phyloP scores from a whole-genome alignment of 1,284 basidiomycete species.

The Apiotrichum brassicae region DNA sequence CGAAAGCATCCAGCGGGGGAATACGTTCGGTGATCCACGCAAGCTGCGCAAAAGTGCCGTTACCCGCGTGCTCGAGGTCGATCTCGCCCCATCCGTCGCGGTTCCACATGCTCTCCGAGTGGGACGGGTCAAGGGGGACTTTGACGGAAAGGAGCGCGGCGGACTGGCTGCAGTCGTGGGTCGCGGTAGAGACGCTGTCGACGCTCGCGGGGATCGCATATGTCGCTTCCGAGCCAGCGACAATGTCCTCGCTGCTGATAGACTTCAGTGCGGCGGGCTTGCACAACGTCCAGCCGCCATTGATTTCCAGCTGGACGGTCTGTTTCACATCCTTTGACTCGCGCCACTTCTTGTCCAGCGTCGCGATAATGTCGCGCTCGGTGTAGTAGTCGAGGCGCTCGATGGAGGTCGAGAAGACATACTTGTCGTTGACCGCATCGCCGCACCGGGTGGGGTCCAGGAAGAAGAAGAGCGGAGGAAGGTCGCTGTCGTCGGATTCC shows the following conservation, averaged over 20 bases:
- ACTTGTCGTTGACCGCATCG: slow-evolving; percentile 62
- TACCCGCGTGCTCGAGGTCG: slow-evolving; percentile 74
- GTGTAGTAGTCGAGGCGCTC: slow-evolving; percentile 73
- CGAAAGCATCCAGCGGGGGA: slow-evolving; percentile 61
- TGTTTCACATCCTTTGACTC: slow-evolving; percentile 57
- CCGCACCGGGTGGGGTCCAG: slow-evolving; percentile 77
- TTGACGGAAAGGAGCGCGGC: slow-evolving; percentile 70
- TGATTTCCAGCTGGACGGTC: slow-evolving; percentile 54
- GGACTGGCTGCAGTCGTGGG: slow-evolving; percentile 63
- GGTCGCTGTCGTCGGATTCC: slow-evolving; percentile 39
- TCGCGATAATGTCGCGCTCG: slow-evolving; percentile 65
- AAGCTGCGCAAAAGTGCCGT: slow-evolving; percentile 64
- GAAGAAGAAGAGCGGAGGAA: slow-evolving; percentile 70
- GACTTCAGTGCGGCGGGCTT: slow-evolving; percentile 30
- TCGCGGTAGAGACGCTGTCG: slow-evolving; percentile 53
- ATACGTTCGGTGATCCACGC: slow-evolving; percentile 83
- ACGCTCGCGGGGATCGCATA: slow-evolving; percentile 59
- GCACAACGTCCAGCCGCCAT: slow-evolving; percentile 57
- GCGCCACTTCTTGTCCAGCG: slow-evolving; percentile 66
- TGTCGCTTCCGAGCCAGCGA: too few relatives aligned
- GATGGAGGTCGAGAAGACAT: slow-evolving; percentile 73
- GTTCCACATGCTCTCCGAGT: slow-evolving; percentile 72
- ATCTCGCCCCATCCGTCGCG: slow-evolving; percentile 66
- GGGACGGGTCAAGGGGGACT: slow-evolving; percentile 58
- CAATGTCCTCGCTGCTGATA: slow-evolving; percentile 32